A percentile compares a stretch with the other conserved stretches of the same genome.
These are phyloP conservation scores for Dryadomyces quercus-mongolicae DNA, from an alignment of 2,329 filamentous ascomycete genomes.

Conservation along the genomic window DNA sequence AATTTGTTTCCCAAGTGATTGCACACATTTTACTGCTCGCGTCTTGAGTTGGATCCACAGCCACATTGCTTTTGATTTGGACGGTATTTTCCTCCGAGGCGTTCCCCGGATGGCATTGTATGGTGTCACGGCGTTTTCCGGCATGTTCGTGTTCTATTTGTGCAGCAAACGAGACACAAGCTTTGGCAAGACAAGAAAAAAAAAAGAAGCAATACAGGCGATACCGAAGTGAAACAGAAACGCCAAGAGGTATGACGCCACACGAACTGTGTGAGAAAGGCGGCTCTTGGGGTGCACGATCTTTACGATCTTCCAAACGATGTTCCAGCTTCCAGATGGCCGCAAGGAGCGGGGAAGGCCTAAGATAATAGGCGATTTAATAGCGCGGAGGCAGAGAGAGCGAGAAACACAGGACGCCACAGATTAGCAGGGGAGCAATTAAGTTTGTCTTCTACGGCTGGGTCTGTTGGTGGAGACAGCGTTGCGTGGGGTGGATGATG, in stretches of 20 bases:
- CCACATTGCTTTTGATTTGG: not conserved
- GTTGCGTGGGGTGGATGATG: not conserved
- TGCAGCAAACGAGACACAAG: not conserved
- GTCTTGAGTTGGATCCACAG: not conserved
- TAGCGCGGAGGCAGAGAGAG: not conserved
- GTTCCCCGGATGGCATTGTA: constrained; percentile 15
- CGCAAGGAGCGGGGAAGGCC: not conserved
- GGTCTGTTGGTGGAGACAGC: not conserved
- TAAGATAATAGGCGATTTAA: not conserved
- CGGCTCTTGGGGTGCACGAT: not conserved
- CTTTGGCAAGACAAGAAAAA: not conserved
- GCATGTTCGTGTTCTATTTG: constrained; percentile 2
- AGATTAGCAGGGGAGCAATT: constrained; percentile 10
- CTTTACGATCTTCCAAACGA: not conserved
- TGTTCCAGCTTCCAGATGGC: no score
- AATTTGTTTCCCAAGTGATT: not conserved
- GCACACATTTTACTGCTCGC: not conserved
- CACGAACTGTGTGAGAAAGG: not conserved
- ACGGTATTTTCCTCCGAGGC: constrained; percentile 5
- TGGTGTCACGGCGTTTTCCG: constrained; percentile 16
- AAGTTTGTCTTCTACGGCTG: constrained; percentile 8
- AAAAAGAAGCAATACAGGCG: constrained; percentile 7
- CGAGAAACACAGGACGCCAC: constrained; percentile 2
- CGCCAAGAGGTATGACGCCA: not conserved
- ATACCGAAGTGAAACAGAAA: not conserved